Percentiles rank a stretch among this genome's conserved stretches.
Conservation (phyloP, 805 yeast genomes). For the Kodamaea kaohsiungensis region DNA sequence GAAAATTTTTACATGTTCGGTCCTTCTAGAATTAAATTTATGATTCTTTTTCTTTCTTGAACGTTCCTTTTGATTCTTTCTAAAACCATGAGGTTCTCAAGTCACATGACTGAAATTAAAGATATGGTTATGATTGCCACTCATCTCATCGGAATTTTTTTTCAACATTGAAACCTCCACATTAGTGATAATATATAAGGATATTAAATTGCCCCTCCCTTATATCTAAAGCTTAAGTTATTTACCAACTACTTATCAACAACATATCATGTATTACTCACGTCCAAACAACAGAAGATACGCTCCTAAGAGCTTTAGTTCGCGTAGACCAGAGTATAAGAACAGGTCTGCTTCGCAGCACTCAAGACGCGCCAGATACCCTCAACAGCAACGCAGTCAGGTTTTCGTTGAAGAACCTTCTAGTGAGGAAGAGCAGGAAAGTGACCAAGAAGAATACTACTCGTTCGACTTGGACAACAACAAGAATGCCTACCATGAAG, state of each 20-base stretch:
- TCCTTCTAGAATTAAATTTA: neutral
- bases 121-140: constrained; percentile 3
- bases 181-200: neutral
- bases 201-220: neutral
- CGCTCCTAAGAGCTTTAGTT: constrained; percentile 20
- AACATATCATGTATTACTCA: constrained; percentile 4
- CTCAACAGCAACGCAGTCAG: constrained; percentile 4
- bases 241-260: neutral
- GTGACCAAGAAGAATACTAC: constrained; percentile 27
- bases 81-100: neutral
- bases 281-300: constrained; percentile 14
- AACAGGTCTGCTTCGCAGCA: neutral
- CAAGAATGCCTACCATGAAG: constrained; percentile 16
- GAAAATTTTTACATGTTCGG: no score
- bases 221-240: neutral
- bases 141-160: constrained; percentile 8
- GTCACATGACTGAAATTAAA: constrained; percentile 4
- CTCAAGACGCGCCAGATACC: constrained; percentile 24
- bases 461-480: constrained; percentile 30
- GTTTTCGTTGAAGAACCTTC: constrained; percentile 49
- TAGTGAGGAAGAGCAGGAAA: constrained; percentile 31
- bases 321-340: constrained; percentile 11
- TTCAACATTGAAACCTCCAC: neutral
- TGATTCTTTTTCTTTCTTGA: neutral
- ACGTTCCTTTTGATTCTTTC: constrained; percentile 1